Percentiles rank a stretch among this genome's conserved stretches.
Evolutionary conservation across 2,329 filamentous ascomycete species (phyloP).

Genomic region (Hymenoscyphus salicellus): DNA sequence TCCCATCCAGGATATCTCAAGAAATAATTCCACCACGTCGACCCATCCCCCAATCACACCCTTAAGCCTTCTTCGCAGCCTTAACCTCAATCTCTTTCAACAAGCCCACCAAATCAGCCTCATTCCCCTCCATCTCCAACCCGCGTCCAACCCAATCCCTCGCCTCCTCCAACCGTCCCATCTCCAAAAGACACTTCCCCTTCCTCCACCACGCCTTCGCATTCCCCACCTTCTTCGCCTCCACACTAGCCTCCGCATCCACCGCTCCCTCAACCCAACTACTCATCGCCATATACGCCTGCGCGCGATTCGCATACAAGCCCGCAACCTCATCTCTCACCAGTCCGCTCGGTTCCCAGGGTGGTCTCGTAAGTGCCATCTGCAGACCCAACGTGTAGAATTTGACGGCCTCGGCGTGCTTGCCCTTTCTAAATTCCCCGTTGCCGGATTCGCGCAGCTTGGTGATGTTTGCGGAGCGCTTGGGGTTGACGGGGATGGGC

Average conservation of each 20-base stretch:
- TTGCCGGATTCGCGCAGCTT: conserved; percentile 92
- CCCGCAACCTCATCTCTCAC: conserved; percentile 80
- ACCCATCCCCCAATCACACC: not conserved
- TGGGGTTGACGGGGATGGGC: conserved; percentile 87
- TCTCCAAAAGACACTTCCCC: conserved; percentile 82
- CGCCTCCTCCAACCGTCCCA: conserved; percentile 83
- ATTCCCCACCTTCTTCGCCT: conserved; percentile 82
- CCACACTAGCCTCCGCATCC: conserved; percentile 84
- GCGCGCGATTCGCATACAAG: conserved; percentile 82
- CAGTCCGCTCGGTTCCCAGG: conserved; percentile 83
- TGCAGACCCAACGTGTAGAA: conserved; percentile 84
- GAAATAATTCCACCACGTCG: not conserved
- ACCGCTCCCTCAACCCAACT: conserved; percentile 82
- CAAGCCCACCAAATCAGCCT: conserved; percentile 61
- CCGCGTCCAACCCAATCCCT: conserved; percentile 72
- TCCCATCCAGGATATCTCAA: not conserved
- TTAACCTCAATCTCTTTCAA: conserved; percentile 59
- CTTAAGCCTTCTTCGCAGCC: conserved; percentile 27
- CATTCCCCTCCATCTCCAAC: conserved; percentile 77
- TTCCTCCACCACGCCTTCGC: conserved; percentile 93
- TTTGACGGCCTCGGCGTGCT: conserved; percentile 71
- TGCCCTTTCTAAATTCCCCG: conserved; percentile 73
- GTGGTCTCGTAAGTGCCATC: conserved; percentile 78
- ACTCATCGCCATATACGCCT: conserved; percentile 80
- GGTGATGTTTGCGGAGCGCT: conserved; percentile 79